Percentiles rank a stretch among this genome's conserved stretches.
Evolutionary conservation across 23 red algal genomes (phyloP).

Genomic region (Gracilaria vermiculophylla): DNA sequence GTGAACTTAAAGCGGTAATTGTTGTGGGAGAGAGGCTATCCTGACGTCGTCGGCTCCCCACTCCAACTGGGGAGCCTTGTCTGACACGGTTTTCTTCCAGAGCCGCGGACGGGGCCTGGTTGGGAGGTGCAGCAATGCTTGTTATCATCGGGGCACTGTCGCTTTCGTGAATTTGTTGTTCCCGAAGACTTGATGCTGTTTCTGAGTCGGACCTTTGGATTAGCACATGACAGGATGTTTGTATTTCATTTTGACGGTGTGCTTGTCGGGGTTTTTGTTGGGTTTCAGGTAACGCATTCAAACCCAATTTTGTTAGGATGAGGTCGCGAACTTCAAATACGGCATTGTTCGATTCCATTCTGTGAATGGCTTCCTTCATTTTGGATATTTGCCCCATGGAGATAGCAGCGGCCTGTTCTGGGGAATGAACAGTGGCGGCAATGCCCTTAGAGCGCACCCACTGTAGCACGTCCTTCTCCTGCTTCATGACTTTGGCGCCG

Average conservation of each 20-base stretch:
- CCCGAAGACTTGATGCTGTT: background rate
- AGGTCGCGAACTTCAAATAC: constrained; percentile 80
- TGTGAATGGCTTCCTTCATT: constrained; percentile 43
- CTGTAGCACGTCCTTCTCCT: constrained; percentile 68
- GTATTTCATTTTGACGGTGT: background rate
- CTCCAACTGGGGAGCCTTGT: background rate
- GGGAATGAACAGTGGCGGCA: constrained; percentile 32
- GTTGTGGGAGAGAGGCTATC: constrained; percentile 38
- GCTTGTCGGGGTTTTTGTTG: background rate
- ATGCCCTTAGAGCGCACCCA: constrained; percentile 59
- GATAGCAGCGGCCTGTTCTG: constrained; percentile 31
- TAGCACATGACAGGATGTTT: background rate
- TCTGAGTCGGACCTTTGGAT: background rate
- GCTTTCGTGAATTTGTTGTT: background rate
- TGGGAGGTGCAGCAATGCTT: background rate
- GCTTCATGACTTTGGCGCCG: constrained; percentile 69
- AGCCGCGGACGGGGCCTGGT: background rate
- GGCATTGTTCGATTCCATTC: constrained; percentile 49
- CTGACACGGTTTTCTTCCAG: background rate
- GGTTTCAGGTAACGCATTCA: background rate
- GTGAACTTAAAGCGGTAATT: constrained; percentile 17
- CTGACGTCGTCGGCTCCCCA: background rate
- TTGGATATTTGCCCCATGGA: constrained; percentile 24
- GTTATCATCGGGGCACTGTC: background rate
- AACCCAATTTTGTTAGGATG: constrained; percentile 14